Base-by-base conservation (phyloP, 352 stramenopile species). In the Phytophthora niederhauseri region DNA sequence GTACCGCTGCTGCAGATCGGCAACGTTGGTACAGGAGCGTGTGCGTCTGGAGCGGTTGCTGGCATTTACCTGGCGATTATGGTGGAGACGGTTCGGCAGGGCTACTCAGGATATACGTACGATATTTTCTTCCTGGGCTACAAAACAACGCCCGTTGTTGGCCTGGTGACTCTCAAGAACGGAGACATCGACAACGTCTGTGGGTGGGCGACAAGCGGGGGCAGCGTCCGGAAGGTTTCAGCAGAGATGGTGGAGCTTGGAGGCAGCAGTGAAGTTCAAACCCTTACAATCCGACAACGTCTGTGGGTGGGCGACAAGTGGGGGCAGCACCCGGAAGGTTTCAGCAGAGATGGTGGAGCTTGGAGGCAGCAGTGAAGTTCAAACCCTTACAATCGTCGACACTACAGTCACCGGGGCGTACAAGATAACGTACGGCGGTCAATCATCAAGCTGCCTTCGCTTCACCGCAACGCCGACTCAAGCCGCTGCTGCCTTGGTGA, bases 61-160 rank as follows among this genome's bases (percentile, higher is more conserved):
- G 83, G 85, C 6, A 22, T 48, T 0, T 77, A 84, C n/a, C 86
- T 84, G 15, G 78, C 78, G 9, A 59, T 95, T 14, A 85, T 89
- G 4, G 64, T 93, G 2, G 83, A 95, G 67, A 95, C 84, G 0
- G 75, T 93, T 17, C 75, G 84, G 7, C 59, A 87, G 48, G 87
- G 87, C 3, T 53, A 67, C 4, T 61, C 84, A 2, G 82, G 78
- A 4, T 95, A 80, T 50, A 76, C 64, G 3, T 95, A 95, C 63
- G 85, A 95, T 46, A 81, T 95, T 2, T 94, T 74, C 59, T 95
- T 93, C 55, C 65, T 94, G 30, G 65, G 80, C 9, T 89, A 77
- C 31, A 60, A 43, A 22, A 22, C 50, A 0, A 50, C 64, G 5
- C n/a, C 30, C 3, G 43, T 71, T 24, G 49, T 48, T 17, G 9